Evolutionary conservation across 176 grass and related monocot genomes (phyloP).

Genomic region (Panicum miliaceum): DNA sequence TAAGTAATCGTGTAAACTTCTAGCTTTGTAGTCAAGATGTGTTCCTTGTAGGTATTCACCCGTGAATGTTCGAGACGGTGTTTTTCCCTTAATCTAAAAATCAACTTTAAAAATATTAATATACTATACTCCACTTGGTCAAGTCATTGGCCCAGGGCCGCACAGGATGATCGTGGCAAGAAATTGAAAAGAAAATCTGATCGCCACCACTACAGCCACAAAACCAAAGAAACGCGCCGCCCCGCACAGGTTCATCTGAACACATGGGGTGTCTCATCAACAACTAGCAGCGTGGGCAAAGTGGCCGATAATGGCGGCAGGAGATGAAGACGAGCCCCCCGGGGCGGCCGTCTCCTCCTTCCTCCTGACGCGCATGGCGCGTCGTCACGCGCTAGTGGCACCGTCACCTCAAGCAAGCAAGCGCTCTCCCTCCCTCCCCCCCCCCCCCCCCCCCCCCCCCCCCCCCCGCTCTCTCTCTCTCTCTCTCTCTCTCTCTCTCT

Average conservation of each 20-base stretch:
- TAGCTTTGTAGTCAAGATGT: too few relatives aligned
- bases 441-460: too few relatives aligned
- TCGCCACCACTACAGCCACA: background rate
- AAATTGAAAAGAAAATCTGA: background rate
- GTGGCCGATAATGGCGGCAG: slow-evolving; percentile 1
- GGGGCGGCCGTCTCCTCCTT: background rate
- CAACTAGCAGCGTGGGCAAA: slow-evolving; percentile 3
- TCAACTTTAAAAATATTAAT: too few relatives aligned
- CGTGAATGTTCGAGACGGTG: too few relatives aligned
- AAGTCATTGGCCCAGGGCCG: background rate
- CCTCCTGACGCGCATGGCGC: background rate
- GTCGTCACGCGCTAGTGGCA: background rate
- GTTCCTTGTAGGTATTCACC: too few relatives aligned
- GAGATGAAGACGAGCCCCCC: background rate
- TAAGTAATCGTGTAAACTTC: too few relatives aligned
- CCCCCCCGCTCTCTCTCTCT: too few relatives aligned
- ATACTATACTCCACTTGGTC: background rate
- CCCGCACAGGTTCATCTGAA: background rate
- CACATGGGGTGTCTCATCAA: slow-evolving; percentile 40
- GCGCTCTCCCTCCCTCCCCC: too few relatives aligned
- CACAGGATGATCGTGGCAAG: background rate
- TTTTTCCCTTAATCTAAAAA: too few relatives aligned
- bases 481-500: too few relatives aligned
- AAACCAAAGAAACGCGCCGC: background rate
- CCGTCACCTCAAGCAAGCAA: background rate